Evolutionary conservation across 768 basidiomycete species (phyloP).

Genomic region (Melanogaster broomeanus): DNA sequence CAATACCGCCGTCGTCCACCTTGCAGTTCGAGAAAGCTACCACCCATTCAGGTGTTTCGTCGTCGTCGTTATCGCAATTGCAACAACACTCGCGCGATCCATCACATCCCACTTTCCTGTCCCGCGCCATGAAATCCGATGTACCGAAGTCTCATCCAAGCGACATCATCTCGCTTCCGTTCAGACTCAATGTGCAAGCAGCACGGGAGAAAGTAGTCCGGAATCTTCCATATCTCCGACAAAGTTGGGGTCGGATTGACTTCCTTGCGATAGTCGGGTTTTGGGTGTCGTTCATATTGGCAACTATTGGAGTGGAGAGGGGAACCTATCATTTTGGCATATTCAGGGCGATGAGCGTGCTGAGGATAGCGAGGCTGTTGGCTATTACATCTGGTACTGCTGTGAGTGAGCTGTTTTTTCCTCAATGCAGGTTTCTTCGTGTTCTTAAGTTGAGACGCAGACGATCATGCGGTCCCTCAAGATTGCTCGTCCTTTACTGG

Average conservation of each 20-base stretch:
- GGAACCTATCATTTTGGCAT: slow-evolving; percentile 75
- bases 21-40: background rate
- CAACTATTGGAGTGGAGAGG: slow-evolving; percentile 66
- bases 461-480: slow-evolving; percentile 94
- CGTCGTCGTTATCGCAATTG: slow-evolving; percentile 31
- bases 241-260: slow-evolving; percentile 92
- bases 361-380: slow-evolving; percentile 79
- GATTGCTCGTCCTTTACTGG: slow-evolving; percentile 84
- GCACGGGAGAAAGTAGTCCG: slow-evolving; percentile 57
- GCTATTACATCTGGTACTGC: slow-evolving; percentile 92
- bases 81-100: slow-evolving; percentile 41
- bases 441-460: slow-evolving; percentile 27
- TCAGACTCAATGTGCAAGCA: slow-evolving; percentile 58
- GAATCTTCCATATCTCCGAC: slow-evolving; percentile 85
- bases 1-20: background rate
- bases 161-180: slow-evolving; percentile 53
- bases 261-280: slow-evolving; percentile 82
- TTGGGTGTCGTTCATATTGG: slow-evolving; percentile 81
- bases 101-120: slow-evolving; percentile 50
- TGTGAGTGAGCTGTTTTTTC: slow-evolving; percentile 43
- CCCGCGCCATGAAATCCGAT: slow-evolving; percentile 48
- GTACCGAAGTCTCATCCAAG: slow-evolving; percentile 36
- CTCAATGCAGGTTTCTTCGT: background rate
- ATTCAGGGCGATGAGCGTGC: slow-evolving; percentile 86
- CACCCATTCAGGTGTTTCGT: slow-evolving; percentile 26